Percentiles rank a stretch among this genome's conserved stretches.
Evolutionary conservation across 768 basidiomycete species (phyloP).

Genomic region (Tephrocybe sp.): DNA sequence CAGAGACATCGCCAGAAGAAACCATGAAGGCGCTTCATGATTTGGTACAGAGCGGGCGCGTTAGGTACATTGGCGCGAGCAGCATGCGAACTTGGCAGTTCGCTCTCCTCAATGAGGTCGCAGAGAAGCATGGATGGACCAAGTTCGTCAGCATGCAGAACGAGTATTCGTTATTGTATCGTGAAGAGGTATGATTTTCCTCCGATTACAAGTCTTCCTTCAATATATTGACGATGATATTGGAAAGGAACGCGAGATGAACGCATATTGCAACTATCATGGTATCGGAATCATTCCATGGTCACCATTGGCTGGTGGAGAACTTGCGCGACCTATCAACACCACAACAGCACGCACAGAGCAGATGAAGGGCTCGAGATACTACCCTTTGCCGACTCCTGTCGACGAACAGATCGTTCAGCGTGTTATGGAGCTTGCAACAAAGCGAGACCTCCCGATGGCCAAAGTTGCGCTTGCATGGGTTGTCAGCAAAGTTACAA

Average conservation of each 20-base stretch:
- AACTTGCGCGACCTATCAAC: constrained; percentile 33
- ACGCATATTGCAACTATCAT: too few relatives aligned
- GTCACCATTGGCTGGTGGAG: constrained; percentile 37
- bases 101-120: constrained; percentile 39
- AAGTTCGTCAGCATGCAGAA: too few relatives aligned
- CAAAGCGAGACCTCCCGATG: constrained; percentile 39
- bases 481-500: constrained; percentile 32
- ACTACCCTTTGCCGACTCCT: constrained; percentile 18
- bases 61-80: constrained; percentile 47
- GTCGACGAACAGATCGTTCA: constrained; percentile 30
- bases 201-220: not conserved
- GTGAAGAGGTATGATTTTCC: constrained; percentile 36
- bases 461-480: constrained; percentile 45
- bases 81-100: constrained; percentile 46
- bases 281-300: constrained; percentile 54
- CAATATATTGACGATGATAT: not conserved
- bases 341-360: constrained; percentile 21
- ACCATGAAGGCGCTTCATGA: constrained; percentile 47
- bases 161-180: constrained; percentile 52
- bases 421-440: constrained; percentile 40
- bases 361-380: constrained; percentile 13
- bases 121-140: constrained; percentile 43
- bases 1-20: constrained; percentile 30
- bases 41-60: constrained; percentile 37
- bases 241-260: constrained; percentile 44